A percentile compares a stretch with the other conserved stretches of the same genome.
Evolutionary conservation across 441 rosid species (phyloP).

Genomic region (Erodium moschatum): DNA sequence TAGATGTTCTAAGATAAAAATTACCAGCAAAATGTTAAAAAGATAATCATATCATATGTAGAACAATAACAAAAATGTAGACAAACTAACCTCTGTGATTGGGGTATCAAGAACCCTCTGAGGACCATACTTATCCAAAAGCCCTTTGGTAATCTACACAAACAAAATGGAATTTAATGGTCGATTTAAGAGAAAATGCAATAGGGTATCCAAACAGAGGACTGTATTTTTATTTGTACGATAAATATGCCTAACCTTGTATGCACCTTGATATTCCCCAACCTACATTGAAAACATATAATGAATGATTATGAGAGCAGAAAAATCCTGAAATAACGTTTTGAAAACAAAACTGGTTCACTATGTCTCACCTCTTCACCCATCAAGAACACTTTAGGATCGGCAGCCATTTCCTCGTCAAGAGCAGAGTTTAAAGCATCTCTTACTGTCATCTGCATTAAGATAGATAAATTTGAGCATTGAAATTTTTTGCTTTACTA

Average conservation of each 20-base stretch:
- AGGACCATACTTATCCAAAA: constrained; percentile 88
- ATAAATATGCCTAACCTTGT: constrained; percentile 56
- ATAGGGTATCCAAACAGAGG: neutral
- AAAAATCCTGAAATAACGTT: neutral
- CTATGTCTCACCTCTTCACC: constrained; percentile 58
- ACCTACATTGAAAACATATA: constrained; percentile 43
- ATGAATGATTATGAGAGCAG: neutral
- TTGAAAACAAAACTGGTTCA: neutral
- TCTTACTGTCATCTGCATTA: constrained; percentile 48
- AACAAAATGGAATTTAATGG: constrained; percentile 16
- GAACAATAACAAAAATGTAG: neutral
- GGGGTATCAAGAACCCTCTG: constrained; percentile 95
- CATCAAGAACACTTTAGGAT: constrained; percentile 64
- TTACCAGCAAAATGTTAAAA: neutral
- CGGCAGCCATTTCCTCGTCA: constrained; percentile 88
- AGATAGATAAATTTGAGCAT: neutral
- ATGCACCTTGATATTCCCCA: constrained; percentile 94
- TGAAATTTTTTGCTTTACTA: neutral
- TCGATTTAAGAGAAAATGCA: neutral
- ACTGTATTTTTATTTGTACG: neutral
- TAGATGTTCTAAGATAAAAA: neutral
- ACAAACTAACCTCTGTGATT: constrained; percentile 59
- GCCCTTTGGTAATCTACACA: constrained; percentile 70
- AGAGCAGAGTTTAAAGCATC: constrained; percentile 66
- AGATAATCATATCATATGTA: neutral